A percentile compares a stretch with the other conserved stretches of the same genome.
phyloP scores from a whole-genome alignment of 129 eudicot species.

The Centella asiatica region DNA sequence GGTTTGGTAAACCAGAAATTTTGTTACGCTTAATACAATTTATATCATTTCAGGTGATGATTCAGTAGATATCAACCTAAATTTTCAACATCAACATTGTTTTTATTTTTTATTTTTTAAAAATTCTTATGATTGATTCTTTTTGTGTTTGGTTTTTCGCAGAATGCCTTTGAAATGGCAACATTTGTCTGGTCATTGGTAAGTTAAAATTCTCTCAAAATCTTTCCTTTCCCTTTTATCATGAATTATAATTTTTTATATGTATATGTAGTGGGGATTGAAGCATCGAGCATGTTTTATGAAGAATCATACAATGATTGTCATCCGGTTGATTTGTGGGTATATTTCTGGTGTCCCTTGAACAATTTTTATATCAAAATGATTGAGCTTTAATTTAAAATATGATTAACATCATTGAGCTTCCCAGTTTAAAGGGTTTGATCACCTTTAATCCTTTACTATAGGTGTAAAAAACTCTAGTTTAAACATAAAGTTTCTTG shows the following conservation, averaged over 20 bases:
- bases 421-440: too few relatives aligned
- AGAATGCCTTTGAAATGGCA: conserved; percentile 99
- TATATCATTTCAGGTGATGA: conserved; percentile 92
- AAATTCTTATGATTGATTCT: conserved; percentile 1
- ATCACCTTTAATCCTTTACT: too few relatives aligned
- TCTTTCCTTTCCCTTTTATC: background rate
- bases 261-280: conserved; percentile 75
- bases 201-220: conserved; percentile 17
- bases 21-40: conserved; percentile 82
- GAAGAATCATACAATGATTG: conserved; percentile 83
- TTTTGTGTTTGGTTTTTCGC: conserved; percentile 23
- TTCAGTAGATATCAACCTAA: too few relatives aligned
- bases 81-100: too few relatives aligned
- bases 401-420: too few relatives aligned
- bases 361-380: too few relatives aligned
- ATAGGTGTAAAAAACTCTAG: too few relatives aligned
- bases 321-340: conserved; percentile 78
- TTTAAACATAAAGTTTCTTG: too few relatives aligned
- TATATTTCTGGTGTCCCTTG: too few relatives aligned
- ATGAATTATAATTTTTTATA: background rate
- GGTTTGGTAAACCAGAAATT: conserved; percentile 97
- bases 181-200: conserved; percentile 98
- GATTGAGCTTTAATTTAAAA: too few relatives aligned
- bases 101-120: too few relatives aligned
- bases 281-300: conserved; percentile 76